Base-by-base conservation (phyloP, 2,329 filamentous ascomycete species). In the Trichophyton mentagrophytes region DNA sequence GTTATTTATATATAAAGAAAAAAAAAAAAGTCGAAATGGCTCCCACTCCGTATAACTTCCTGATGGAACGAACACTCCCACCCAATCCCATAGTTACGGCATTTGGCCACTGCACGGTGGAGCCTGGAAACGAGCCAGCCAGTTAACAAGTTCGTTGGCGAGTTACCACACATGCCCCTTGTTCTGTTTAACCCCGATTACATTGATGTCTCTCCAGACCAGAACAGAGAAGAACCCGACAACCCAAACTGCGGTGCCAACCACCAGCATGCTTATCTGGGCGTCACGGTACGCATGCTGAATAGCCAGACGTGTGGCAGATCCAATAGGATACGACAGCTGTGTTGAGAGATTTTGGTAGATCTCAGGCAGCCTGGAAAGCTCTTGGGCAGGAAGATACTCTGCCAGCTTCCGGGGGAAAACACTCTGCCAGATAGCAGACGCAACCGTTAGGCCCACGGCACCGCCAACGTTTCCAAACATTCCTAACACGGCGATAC, bases 191-290 rank as follows among this genome's bases (percentile, higher is more conserved):
- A 73, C 66, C 25, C 75, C 68, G 59, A 74, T 77, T 13, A 82
- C 71, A 42, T 77, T 74, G 38, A 80, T 74, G 62, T 82, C 73
- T 60, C 73, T 72, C 78, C 78, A 81, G 42, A 80, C 68, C 0
- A 67, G 63, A 27, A 78, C 72, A 53, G 69, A 75, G 0, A 72
- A 64, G 46, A 68, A 57, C 5, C 64, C 63, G 15, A 67, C 58
- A 2, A 65, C 63, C 58, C 68, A 60, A 30, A 68, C 40, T 27
- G 61, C 57, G 20, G 62, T 64, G 38, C 22, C 71, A 67, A 72
- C 71, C 57, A 73, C 73, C 40, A 76, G 65, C 72, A 77, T 71
- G 6, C 65, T 63, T 42, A 65, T 71, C 69, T 82, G 78, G 1
- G 75, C 73, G 44, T 76, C 74, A 0, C 71, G 77, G 60, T 81